Conservation (phyloP, 106 monocot genomes). For the Dioscorea zingiberensis region DNA sequence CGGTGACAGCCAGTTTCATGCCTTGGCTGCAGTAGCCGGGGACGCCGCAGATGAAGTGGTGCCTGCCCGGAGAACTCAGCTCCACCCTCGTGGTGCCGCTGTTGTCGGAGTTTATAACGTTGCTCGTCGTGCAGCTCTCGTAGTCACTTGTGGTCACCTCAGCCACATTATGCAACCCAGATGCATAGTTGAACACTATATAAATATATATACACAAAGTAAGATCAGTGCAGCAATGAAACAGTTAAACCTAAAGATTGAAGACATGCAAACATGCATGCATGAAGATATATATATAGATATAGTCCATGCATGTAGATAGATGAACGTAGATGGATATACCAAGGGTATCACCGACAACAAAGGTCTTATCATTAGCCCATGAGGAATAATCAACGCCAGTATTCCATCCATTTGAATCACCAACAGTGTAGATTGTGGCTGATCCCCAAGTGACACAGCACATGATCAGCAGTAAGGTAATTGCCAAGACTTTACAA, state of each 20-base stretch:
- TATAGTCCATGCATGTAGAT: too few relatives aligned
- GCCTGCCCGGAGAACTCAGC: slow-evolving; percentile 13
- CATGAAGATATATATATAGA: too few relatives aligned
- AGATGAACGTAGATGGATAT: neutral
- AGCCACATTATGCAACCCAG: slow-evolving; percentile 9
- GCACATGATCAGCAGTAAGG: slow-evolving; percentile 1
- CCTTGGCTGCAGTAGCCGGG: slow-evolving; percentile 20
- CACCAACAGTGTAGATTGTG: slow-evolving; percentile 21
- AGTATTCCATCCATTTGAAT: slow-evolving; percentile 14
- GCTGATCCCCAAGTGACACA: slow-evolving; percentile 7
- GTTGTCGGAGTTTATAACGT: slow-evolving; percentile 8
- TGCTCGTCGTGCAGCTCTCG: slow-evolving; percentile 12
- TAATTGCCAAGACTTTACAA: neutral
- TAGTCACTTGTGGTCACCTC: slow-evolving; percentile 26
- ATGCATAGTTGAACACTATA: slow-evolving; percentile 23
- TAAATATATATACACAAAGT: neutral
- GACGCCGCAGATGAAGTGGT: slow-evolving; percentile 21
- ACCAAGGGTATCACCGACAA: slow-evolving; percentile 30
- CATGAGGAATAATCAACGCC: slow-evolving; percentile 21
- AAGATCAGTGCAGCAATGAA: neutral
- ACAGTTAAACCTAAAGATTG: neutral
- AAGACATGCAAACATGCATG: too few relatives aligned
- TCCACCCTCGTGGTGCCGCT: slow-evolving; percentile 10
- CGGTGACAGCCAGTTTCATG: slow-evolving; percentile 29
- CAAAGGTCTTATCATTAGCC: slow-evolving; percentile 20